These are phyloP conservation scores for Nakazawaea ernobii DNA, from an alignment of 805 yeast species.

Conservation along the genomic window DNA sequence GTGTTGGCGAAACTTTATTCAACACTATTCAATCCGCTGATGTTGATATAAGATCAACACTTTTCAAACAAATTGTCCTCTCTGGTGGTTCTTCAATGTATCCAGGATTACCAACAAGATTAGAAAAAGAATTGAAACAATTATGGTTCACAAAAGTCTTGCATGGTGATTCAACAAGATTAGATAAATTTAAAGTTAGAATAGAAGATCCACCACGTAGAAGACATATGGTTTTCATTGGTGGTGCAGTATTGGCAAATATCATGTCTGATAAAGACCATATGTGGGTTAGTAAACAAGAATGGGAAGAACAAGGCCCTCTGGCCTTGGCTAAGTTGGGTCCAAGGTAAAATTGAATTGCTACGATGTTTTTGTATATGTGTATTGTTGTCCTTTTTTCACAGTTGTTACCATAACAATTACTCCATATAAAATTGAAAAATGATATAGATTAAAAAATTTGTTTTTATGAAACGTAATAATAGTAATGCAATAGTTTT, in stretches of 20 bases:
- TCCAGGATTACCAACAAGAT: conserved; percentile 93
- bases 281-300: conserved; percentile 94
- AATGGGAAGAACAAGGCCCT: conserved; percentile 97
- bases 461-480: neutral
- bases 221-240: conserved; percentile 97
- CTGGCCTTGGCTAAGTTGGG: conserved; percentile 83
- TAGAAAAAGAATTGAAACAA: conserved; percentile 94
- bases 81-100: conserved; percentile 99
- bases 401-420: neutral
- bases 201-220: conserved; percentile 99
- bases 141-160: conserved; percentile 89
- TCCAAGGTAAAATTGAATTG: conserved; percentile 54
- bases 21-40: conserved; percentile 93
- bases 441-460: no score
- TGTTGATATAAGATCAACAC: conserved; percentile 82
- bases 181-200: conserved; percentile 89
- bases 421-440: no score
- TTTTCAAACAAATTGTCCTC: conserved; percentile 87
- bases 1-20: conserved; percentile 89
- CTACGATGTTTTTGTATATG: no score
- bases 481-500: neutral
- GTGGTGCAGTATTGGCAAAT: conserved; percentile 96
- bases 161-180: conserved; percentile 78
- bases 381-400: no score
- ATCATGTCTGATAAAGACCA: conserved; percentile 98